phyloP scores from a whole-genome alignment of 202 grass and related monocot species.

The Bolboschoenoplectus hybrid region DNA sequence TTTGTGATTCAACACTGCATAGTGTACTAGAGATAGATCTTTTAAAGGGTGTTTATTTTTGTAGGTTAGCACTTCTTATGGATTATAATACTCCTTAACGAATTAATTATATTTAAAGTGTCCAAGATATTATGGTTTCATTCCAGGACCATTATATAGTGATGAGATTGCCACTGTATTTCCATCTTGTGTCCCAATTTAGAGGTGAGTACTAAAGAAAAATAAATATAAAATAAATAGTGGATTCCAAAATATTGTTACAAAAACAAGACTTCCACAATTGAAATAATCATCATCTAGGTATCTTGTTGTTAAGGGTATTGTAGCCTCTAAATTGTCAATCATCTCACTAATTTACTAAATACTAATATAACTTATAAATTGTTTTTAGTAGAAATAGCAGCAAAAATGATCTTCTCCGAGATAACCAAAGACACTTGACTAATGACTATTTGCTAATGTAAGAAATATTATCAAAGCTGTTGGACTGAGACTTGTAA shows the following conservation, averaged over 20 bases:
- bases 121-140: conserved; percentile 1
- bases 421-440: too few species aligned
- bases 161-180: background rate
- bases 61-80: conserved; percentile 30
- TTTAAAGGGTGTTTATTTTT: conserved; percentile 22
- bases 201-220: background rate
- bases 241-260: background rate
- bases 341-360: too few species aligned
- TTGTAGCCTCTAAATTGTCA: too few species aligned
- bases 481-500: background rate
- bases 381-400: too few species aligned
- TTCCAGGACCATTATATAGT: background rate
- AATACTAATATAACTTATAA: too few species aligned
- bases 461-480: background rate
- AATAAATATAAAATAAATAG: background rate
- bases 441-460: too few species aligned
- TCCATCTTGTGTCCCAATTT: background rate
- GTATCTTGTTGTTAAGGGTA: too few species aligned
- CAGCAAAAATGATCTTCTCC: too few species aligned
- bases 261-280: background rate
- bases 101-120: conserved; percentile 2
- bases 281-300: background rate
- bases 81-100: background rate
- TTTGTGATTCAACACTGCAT: conserved; percentile 26
- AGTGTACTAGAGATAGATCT: conserved; percentile 30